phyloP scores from a whole-genome alignment of 2,329 filamentous ascomycete genomes.

The Colletotrichum lindemuthianum region DNA sequence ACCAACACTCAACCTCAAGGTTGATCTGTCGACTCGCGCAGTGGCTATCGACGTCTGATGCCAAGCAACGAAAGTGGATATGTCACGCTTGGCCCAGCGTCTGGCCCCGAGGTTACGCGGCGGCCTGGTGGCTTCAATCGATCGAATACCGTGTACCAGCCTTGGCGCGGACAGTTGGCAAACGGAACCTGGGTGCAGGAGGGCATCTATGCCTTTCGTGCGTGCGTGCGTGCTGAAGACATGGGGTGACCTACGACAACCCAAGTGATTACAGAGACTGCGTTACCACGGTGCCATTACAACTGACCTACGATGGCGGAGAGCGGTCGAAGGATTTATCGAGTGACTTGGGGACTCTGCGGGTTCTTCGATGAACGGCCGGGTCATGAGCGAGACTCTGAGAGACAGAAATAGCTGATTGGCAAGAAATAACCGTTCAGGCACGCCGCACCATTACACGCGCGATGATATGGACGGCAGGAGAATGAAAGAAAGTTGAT shows the following conservation, averaged over 20 bases:
- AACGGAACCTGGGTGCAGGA: not conserved
- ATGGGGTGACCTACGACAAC: not conserved
- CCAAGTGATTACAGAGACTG: not conserved
- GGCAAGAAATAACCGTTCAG: too few relatives aligned
- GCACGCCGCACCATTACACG: too few relatives aligned
- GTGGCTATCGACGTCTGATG: not conserved
- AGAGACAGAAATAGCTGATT: too few relatives aligned
- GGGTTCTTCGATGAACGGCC: not conserved
- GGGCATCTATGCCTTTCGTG: not conserved
- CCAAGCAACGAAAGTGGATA: not conserved
- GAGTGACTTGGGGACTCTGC: not conserved
- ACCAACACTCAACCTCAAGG: not conserved
- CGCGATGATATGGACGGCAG: too few relatives aligned
- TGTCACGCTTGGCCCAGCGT: not conserved
- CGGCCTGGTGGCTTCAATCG: not conserved
- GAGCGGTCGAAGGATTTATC: conserved; percentile 48
- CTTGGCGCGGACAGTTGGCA: not conserved
- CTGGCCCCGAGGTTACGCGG: not conserved
- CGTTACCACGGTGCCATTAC: conserved; percentile 46
- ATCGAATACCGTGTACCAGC: not conserved
- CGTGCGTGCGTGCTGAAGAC: not conserved
- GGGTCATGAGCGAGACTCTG: too few relatives aligned
- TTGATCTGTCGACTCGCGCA: not conserved
- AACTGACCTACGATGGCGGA: conserved; percentile 42
- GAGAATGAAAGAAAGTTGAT: too few relatives aligned